Base-by-base conservation (phyloP, 192 early-diverging fungal genomes). In the Coemansia sp. region DNA sequence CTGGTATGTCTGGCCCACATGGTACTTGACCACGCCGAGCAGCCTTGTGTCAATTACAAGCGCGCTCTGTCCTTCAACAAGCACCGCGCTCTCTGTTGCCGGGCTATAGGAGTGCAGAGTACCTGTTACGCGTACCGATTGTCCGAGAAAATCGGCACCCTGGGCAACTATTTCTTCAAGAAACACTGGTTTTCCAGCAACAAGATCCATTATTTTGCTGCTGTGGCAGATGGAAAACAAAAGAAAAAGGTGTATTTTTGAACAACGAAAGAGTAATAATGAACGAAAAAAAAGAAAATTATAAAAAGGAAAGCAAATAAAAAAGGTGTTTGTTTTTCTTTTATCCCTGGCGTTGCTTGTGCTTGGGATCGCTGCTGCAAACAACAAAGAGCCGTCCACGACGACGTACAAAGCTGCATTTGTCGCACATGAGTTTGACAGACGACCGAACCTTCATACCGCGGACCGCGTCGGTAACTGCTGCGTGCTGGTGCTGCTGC, bases 271-370 rank as follows among this genome's bases (percentile, higher is more conserved):
- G 6, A 45, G 41, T 3, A 15, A 45, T 63, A n/a, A 4, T 18
- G 5, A 63, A 3, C 33, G 54, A 28, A n/a, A 38, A 38, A 14
- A 32, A 20, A 17, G 22, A 43, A 48, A 55, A 39, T 8, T 6
- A 20, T 4, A 58, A 32, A 6, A 7, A 11, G 11, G 22, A 58
- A 58, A 20, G 38, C 5, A 5, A 41, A 41, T 0, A 5, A 41
- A 41, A 11, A 41, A 11, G 1, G 9, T 41, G 9, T 41, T 41
- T 8, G 9, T 0, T 11, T 8, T 41, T 43, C 6, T 7, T 79
- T 87, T 87, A 94, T 58, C 87, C 90, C 78, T 96, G 96, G 72
- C 91, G 86, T 78, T 98, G 96, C 88, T 98, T 98, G 82, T 98
- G 96, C 84, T 92, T 95, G 62, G 91, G 89, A 74, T 96, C 93